Evolutionary conservation across 2,329 filamentous ascomycete genomes (phyloP), one percentile per base, ranked within the genome.

Genomic region (Cordyceps pruinosa): DNA sequence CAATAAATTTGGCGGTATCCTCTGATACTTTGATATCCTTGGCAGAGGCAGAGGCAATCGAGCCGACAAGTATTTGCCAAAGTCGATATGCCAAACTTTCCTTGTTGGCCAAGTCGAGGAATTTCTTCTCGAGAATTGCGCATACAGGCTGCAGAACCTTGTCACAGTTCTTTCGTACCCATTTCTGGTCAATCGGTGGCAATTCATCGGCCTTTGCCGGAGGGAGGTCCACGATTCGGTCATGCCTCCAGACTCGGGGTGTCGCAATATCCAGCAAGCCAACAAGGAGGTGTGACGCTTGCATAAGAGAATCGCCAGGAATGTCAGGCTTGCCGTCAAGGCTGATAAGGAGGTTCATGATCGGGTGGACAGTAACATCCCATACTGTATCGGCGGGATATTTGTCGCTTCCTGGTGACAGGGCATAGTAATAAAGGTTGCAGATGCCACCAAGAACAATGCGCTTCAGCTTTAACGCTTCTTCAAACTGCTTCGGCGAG

Each of bases 21-120:
- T 82, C 81, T 0, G 90, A 91, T 7, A 92, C 86, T 65, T 93
- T 96, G 64, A 99, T 87, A 70, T 99, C 94, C 71, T 96, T 96
- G 42, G 79, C 81, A 25, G 86, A 86, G 39, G 88, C 88, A 49
- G 81, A 80, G 2, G 84, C 80, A 26, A 91, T 75, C 1, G 86
- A 82, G 4, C 76, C 73, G 44, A 89, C 76, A 13, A 90, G 74
- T 1, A 80, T 75, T 28, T 74, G 69, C 86, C 86, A 89, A 37
- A 89, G 75, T 8, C 72, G 75, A 49, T 72, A 75, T 0, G 75
- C 67, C 10, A 71, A 63, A 61, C 82, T 88, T 19, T 80, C 79
- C 1, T 81, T 77, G 50, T 83, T 77, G 9, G 81, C 78, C n/a
- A 93, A 66, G 17, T 83, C 82, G 53, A 79, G 74, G 50, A 90